phyloP scores from a whole-genome alignment of 495 filamentous ascomycete species.

The Zalerion maritima region DNA sequence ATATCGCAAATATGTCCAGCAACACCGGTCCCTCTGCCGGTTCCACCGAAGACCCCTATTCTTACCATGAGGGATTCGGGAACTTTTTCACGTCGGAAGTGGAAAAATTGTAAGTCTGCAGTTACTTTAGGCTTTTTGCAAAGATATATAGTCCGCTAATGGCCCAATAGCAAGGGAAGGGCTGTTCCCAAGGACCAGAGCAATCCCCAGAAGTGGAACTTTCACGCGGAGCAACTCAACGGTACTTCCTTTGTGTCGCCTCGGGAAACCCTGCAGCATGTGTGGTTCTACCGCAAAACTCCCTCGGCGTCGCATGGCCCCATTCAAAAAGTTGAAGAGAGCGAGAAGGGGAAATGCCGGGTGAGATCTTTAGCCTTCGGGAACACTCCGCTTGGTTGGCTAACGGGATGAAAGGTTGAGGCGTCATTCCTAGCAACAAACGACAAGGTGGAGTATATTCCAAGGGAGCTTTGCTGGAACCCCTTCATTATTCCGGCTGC shows the following conservation, averaged over 20 bases:
- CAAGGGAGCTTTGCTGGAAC: conserved; percentile 61
- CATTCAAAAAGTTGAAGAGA: conserved; percentile 2
- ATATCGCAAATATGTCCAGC: too few relatives aligned
- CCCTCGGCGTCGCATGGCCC: conserved; percentile 50
- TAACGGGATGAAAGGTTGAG: conserved; percentile 10
- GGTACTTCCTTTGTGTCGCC: conserved; percentile 69
- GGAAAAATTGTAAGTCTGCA: too few relatives aligned
- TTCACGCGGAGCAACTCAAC: conserved; percentile 70
- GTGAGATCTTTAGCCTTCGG: background rate
- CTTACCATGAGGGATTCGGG: conserved; percentile 15
- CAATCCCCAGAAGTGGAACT: conserved; percentile 50
- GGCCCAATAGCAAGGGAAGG: conserved; percentile 11
- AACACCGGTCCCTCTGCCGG: too few relatives aligned
- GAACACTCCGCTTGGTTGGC: too few relatives aligned
- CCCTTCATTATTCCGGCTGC: conserved; percentile 52
- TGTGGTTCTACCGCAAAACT: conserved; percentile 62
- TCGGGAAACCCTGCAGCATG: conserved; percentile 50
- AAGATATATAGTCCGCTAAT: too few relatives aligned
- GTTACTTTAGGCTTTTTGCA: too few relatives aligned
- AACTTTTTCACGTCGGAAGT: conserved; percentile 16
- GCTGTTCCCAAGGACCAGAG: conserved; percentile 37
- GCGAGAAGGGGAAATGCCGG: conserved; percentile 3
- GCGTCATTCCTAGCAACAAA: conserved; percentile 29
- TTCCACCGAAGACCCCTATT: conserved; percentile 19
- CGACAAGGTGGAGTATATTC: conserved; percentile 39